Evolutionary conservation across 2,329 filamentous ascomycete genomes (phyloP).

Genomic region (Calonectria multiphialidica): DNA sequence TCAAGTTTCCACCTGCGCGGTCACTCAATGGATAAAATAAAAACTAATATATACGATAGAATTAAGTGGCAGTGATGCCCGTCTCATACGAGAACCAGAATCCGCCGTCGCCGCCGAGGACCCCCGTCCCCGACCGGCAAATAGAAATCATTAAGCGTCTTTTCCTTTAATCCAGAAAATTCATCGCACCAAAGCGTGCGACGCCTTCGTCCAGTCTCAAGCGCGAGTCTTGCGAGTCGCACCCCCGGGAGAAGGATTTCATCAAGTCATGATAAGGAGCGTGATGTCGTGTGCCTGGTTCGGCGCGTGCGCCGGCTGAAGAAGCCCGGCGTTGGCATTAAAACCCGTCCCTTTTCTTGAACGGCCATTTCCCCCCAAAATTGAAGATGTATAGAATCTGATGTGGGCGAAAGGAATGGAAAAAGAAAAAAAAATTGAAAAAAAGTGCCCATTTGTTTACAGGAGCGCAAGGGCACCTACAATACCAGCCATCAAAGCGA

Average conservation of each 20-base stretch:
- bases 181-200: not conserved
- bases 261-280: slow-evolving; percentile 11
- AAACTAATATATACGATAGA: slow-evolving; percentile 24
- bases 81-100: not conserved
- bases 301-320: not conserved
- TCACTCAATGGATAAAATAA: not conserved
- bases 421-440: not conserved
- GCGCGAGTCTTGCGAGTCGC: not conserved
- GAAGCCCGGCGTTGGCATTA: not conserved
- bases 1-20: not conserved
- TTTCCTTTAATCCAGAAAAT: not conserved
- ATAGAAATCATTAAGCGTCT: not conserved
- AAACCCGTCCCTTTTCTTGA: not conserved
- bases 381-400: not conserved
- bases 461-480: slow-evolving; percentile 53
- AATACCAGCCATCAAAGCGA: slow-evolving; percentile 54
- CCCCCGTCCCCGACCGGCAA: not conserved
- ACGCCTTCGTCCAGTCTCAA: not conserved
- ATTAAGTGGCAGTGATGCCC: slow-evolving; percentile 16
- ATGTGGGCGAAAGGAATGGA: not conserved
- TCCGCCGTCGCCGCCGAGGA: not conserved
- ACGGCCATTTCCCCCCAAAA: not conserved
- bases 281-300: slow-evolving; percentile 3
- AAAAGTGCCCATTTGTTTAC: slow-evolving; percentile 30
- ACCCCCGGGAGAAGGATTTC: not conserved